Conservation (phyloP, 2,329 filamentous ascomycete species). For the Capronia americana region DNA sequence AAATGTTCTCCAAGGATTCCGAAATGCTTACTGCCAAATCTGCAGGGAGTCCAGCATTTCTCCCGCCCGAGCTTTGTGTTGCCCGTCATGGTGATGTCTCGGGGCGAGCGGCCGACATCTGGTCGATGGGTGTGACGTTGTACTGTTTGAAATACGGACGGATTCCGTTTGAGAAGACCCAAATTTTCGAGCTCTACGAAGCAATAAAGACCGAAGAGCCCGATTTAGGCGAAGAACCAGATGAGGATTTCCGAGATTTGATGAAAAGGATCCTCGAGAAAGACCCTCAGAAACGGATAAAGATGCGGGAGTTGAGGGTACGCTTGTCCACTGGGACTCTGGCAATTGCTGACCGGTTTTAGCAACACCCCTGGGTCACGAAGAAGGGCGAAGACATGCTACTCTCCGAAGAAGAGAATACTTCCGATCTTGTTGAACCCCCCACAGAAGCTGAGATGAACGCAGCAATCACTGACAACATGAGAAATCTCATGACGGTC, state of each 20-base stretch:
- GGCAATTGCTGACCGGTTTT: slow-evolving; percentile 28
- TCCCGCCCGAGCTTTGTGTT: slow-evolving; percentile 90
- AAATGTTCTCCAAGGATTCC: slow-evolving; percentile 91
- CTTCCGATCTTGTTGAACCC: slow-evolving; percentile 75
- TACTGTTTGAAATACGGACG: slow-evolving; percentile 89
- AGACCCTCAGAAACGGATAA: slow-evolving; percentile 80
- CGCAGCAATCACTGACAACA: slow-evolving; percentile 86
- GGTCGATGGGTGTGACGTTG: slow-evolving; percentile 96
- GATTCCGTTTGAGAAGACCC: slow-evolving; percentile 82
- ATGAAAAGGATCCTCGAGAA: slow-evolving; percentile 80
- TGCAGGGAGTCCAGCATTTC: slow-evolving; percentile 91
- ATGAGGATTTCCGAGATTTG: slow-evolving; percentile 74
- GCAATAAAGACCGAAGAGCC: slow-evolving; percentile 77
- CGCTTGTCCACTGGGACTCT: slow-evolving; percentile 43
- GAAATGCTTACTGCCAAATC: slow-evolving; percentile 93
- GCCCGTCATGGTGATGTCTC: slow-evolving; percentile 85
- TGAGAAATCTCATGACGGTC: slow-evolving; percentile 84
- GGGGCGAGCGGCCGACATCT: slow-evolving; percentile 90
- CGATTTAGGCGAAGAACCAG: slow-evolving; percentile 66
- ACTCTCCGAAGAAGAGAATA: slow-evolving; percentile 84
- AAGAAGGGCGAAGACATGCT: slow-evolving; percentile 77
- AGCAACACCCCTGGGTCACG: slow-evolving; percentile 96
- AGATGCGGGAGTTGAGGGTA: slow-evolving; percentile 81
- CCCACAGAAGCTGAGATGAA: slow-evolving; percentile 92
- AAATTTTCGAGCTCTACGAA: slow-evolving; percentile 85